A percentile compares a stretch with the other conserved stretches of the same genome.
phyloP scores from a whole-genome alignment of 2,329 filamentous ascomycete genomes.

The Monosporascus sp. region DNA sequence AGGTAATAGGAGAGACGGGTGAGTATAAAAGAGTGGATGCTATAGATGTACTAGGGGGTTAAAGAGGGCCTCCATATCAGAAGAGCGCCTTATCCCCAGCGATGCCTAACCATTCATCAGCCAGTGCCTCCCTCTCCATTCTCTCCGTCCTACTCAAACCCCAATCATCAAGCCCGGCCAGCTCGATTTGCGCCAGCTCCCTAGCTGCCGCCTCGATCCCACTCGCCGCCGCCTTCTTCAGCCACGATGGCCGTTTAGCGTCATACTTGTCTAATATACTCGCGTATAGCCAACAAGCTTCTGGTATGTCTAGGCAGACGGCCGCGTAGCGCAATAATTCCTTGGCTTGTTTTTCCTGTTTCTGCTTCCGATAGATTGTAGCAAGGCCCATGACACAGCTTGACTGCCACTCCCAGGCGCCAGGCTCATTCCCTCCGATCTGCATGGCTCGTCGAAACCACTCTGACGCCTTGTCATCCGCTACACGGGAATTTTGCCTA shows the following conservation, averaged over 20 bases:
- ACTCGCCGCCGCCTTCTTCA: constrained; percentile 29
- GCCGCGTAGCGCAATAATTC: constrained; percentile 19
- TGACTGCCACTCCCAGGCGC: constrained; percentile 31
- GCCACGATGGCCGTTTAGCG: constrained; percentile 17
- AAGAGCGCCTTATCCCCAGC: constrained; percentile 8
- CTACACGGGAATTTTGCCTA: constrained; percentile 4
- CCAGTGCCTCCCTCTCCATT: constrained; percentile 13
- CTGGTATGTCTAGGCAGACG: constrained; percentile 25
- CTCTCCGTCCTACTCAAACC: constrained; percentile 12
- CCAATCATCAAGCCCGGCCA: constrained; percentile 6
- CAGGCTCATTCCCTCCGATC: constrained; percentile 4
- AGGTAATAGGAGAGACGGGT: too few relatives aligned
- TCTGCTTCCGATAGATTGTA: constrained; percentile 16
- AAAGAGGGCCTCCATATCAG: background rate
- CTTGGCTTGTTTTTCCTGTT: constrained; percentile 16
- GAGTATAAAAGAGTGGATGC: too few relatives aligned
- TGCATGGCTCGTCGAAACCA: constrained; percentile 24
- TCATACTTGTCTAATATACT: constrained; percentile 18
- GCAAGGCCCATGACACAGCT: constrained; percentile 27
- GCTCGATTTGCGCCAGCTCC: constrained; percentile 18
- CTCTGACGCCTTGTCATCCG: constrained; percentile 22
- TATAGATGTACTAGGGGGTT: too few relatives aligned
- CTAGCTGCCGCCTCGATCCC: constrained; percentile 20
- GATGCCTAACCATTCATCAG: constrained; percentile 25
- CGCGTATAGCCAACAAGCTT: constrained; percentile 22